Conservation (phyloP, 2,329 filamentous ascomycete genomes). For the Penicillium sp. region DNA sequence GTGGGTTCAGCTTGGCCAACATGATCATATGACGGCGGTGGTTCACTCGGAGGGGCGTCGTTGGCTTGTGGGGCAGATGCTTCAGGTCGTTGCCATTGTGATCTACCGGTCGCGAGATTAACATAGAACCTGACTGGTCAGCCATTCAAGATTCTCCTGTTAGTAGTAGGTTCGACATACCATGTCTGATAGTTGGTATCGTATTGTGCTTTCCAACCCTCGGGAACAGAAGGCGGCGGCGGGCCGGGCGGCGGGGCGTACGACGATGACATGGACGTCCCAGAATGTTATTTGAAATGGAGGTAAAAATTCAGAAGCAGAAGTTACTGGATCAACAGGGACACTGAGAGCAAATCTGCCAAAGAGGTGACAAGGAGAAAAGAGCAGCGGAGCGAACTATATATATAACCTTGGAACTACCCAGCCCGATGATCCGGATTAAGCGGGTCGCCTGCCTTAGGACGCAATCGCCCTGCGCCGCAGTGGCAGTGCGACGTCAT, state of each 20-base stretch:
- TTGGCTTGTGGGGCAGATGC: slow-evolving; percentile 38
- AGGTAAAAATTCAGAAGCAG: background rate
- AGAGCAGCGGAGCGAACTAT: too few relatives aligned
- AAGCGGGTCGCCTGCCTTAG: too few relatives aligned
- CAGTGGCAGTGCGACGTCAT: slow-evolving; percentile 21
- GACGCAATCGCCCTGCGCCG: too few relatives aligned
- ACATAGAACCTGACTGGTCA: slow-evolving; percentile 71
- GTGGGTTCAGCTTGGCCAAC: slow-evolving; percentile 47
- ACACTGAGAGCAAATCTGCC: background rate
- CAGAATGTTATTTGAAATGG: background rate
- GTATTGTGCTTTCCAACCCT: slow-evolving; percentile 82
- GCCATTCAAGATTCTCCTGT: background rate
- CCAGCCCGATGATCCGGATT: too few relatives aligned
- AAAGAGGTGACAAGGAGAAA: too few relatives aligned
- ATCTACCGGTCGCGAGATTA: slow-evolving; percentile 81
- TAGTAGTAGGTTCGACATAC: slow-evolving; percentile 38
- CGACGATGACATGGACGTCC: slow-evolving; percentile 28
- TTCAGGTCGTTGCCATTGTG: slow-evolving; percentile 84
- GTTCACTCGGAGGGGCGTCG: slow-evolving; percentile 44
- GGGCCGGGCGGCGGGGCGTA: slow-evolving; percentile 48
- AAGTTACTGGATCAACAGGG: too few relatives aligned
- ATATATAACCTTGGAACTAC: too few relatives aligned
- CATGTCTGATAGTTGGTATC: slow-evolving; percentile 88
- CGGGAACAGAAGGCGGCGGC: slow-evolving; percentile 62
- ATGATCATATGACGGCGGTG: slow-evolving; percentile 60